Base-by-base conservation (phyloP, 2,329 filamentous ascomycete genomes). In the Sclerotinia trifoliorum region DNA sequence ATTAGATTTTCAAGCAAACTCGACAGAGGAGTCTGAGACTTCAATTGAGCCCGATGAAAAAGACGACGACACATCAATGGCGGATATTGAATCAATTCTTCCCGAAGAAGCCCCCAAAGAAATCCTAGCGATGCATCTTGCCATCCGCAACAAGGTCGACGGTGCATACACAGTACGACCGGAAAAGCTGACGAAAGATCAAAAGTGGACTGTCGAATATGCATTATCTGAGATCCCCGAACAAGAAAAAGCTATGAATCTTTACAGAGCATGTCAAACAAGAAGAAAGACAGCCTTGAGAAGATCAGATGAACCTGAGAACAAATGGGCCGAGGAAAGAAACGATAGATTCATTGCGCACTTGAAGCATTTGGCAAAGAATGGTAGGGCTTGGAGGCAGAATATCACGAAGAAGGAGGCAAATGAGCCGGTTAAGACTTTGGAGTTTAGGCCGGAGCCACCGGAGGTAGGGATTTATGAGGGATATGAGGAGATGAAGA, bases 171-270 rank as follows among this genome's bases (percentile, higher is more conserved):
- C 92, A 1, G 76, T 80, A 0, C 88, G 93, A 3, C 91, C 93
- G 0, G 71, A 79, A 1, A 73, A 82, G 0, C 77, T 89, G 57
- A 78, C 64, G 0, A 44, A 74, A 19, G 26, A 74, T 0, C 83
- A 87, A 71, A 75, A 80, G 10, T 97, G 94, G 94, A 78, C 80
- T 0, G 81, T 97, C n/a, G 87, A 95, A 73, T 97, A 96, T 78
- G 84, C 88, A 48, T 80, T 97, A 60, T 83, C 85, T 57, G 90
- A 94, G 71, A 81, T 93, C 2, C 65, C 78, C 0, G 71, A 78
- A 3, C 71, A 77, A 0, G 80, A 69, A 29, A 66, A 68, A 29
- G 86, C 85, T 1, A 78, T 78, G 69, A 78, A 67, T 0, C 77
- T 90, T 32, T 93, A 93, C 77, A 54, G 75, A 1, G 80, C 83